A percentile compares a stretch with the other conserved stretches of the same genome.
Evolutionary conservation across 148 eudicot genomes (phyloP).

Genomic region (Nyssa sinensis): DNA sequence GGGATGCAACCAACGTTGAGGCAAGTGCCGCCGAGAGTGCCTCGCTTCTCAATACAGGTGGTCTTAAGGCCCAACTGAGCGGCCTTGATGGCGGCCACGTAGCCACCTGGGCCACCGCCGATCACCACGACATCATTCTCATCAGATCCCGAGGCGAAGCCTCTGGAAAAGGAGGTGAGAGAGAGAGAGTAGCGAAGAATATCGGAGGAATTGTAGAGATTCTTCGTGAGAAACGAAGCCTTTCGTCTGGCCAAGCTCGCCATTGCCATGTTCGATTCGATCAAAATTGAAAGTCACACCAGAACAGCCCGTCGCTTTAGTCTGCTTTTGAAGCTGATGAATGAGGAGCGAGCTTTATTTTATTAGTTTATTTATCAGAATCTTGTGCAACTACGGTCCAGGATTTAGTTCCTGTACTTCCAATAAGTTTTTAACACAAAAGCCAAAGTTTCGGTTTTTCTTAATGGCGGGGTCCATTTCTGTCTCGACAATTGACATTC

Average conservation of each 20-base stretch:
- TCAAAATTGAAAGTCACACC: background rate
- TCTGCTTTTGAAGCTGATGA: too few relatives aligned
- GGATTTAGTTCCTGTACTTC: background rate
- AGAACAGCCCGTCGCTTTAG: background rate
- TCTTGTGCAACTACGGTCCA: background rate
- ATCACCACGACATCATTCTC: constrained; percentile 86
- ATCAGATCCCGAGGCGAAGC: constrained; percentile 64
- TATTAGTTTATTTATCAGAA: too few relatives aligned
- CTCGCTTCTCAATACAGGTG: constrained; percentile 96
- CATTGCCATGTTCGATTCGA: constrained; percentile 60
- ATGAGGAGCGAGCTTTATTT: too few relatives aligned
- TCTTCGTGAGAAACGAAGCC: constrained; percentile 33
- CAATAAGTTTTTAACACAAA: too few relatives aligned
- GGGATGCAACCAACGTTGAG: constrained; percentile 97
- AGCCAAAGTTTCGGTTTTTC: background rate
- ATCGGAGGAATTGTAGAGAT: constrained; percentile 33
- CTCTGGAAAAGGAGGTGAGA: constrained; percentile 47
- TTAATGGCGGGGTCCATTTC: background rate
- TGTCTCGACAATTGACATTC: background rate
- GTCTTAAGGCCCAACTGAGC: constrained; percentile 92
- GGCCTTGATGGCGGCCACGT: constrained; percentile 94
- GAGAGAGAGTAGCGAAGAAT: constrained; percentile 40
- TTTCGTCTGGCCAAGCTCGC: constrained; percentile 61
- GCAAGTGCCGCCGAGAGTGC: constrained; percentile 88
- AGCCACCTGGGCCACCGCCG: constrained; percentile 97